Evolutionary conservation across 2,329 filamentous ascomycete species (phyloP), one percentile per base, ranked within the genome.

Genomic region (Remersonia thermophila): DNA sequence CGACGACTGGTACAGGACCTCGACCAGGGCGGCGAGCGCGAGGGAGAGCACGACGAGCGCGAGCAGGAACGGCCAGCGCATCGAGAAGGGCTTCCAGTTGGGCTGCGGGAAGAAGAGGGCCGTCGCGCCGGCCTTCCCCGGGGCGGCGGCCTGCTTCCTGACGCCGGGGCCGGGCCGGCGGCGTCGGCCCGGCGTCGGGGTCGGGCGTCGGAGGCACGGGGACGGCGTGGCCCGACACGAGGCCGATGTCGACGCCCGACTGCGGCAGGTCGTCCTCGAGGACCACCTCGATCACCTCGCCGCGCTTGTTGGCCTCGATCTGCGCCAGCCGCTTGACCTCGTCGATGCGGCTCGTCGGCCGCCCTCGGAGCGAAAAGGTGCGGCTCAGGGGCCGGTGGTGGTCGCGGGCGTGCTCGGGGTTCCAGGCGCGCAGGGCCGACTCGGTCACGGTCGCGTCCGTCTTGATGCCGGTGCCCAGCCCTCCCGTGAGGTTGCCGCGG

Each of bases 1-100:
- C 15, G 70, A 75, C 38, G 53, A 57, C 28, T 64, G 73, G 43
- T 66, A 77, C 1, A 79, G 46, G 3, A 69, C 47, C 52, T 80
- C 76, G 45, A 73, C 66, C 27, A 56, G 56, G 15, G 59, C 61
- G 7, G 65, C 72, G 17, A 80, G 56, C 0, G 51, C 55, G 5
- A 72, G 39, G 0, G 76, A 77, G 8, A 78, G 41, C 1, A 70
- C 9, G 16, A 78, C 62, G 13, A 80, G 58, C 26, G 61, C 51
- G 1, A 58, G 48, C 3, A 80, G 60, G 46, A 77, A 80, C 0
- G 71, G 71, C 63, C 69, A 71, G 20, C 70, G 62, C 73, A 80
- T 80, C 0, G 69, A 67, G 41, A 77, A 69, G 0, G 76, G 77
- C 50, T 74, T 77, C 77, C 76, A 80, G 52, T 80, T 70, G 2